These are phyloP conservation scores for Amanita molliuscula DNA, from an alignment of 768 basidiomycete species.

Conservation along the genomic window DNA sequence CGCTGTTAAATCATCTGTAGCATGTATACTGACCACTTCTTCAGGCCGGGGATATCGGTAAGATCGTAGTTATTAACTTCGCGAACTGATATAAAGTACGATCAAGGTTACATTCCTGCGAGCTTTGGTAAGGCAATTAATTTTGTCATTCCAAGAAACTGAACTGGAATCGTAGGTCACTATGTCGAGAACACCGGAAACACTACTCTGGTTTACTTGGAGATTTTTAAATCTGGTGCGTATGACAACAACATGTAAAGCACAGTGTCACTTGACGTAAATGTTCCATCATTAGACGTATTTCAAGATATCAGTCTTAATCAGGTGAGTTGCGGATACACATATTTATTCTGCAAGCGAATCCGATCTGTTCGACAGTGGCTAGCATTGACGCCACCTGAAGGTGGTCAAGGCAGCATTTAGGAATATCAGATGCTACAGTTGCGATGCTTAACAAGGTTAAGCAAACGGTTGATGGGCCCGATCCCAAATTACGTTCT, in stretches of 20 bases:
- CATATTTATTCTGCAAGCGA: background rate
- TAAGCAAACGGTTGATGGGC: constrained; percentile 27
- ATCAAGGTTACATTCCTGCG: constrained; percentile 43
- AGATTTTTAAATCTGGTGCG: constrained; percentile 49
- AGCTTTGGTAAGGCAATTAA: constrained; percentile 30
- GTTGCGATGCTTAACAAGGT: constrained; percentile 27
- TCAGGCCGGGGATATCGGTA: constrained; percentile 50
- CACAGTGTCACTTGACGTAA: constrained; percentile 1
- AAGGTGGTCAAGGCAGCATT: constrained; percentile 33
- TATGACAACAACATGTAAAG: background rate
- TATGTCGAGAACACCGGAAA: constrained; percentile 62
- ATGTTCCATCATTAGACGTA: constrained; percentile 11
- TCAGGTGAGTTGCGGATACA: constrained; percentile 22
- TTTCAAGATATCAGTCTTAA: constrained; percentile 32
- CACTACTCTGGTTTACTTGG: constrained; percentile 44
- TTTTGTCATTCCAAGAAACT: background rate
- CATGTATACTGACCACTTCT: background rate
- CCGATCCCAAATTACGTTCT: background rate
- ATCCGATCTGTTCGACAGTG: constrained; percentile 11
- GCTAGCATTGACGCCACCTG: constrained; percentile 35
- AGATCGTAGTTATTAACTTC: background rate
- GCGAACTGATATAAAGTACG: constrained; percentile 1
- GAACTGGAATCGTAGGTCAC: constrained; percentile 32
- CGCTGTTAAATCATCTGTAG: background rate
- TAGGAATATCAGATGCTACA: constrained; percentile 27